Conservation (phyloP, 352 stramenopile species). For the Globisporangium irregulare region DNA sequence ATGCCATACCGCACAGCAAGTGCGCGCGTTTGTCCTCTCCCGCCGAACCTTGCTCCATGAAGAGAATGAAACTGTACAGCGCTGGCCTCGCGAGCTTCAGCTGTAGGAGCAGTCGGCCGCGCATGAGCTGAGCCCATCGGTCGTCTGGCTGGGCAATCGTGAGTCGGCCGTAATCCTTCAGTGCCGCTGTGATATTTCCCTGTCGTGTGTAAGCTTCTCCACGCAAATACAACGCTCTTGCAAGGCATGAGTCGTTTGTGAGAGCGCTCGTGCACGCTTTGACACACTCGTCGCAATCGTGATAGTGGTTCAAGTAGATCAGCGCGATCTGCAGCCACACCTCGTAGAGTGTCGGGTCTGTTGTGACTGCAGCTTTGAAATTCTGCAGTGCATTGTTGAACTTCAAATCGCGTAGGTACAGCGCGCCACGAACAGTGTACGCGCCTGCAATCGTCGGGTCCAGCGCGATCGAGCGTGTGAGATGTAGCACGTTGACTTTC, state of each 20-base stretch:
- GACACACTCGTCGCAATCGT: conserved; percentile 65
- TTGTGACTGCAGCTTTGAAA: conserved; percentile 72
- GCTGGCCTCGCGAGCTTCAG: conserved; percentile 52
- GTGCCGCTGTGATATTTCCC: conserved; percentile 45
- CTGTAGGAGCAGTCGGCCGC: conserved; percentile 53
- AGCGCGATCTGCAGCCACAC: conserved; percentile 81
- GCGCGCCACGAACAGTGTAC: conserved; percentile 65
- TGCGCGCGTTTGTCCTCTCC: conserved; percentile 40
- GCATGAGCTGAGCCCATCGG: conserved; percentile 59
- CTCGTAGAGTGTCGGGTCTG: conserved; percentile 70
- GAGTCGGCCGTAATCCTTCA: conserved; percentile 66
- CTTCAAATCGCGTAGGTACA: conserved; percentile 65
- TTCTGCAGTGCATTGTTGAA: conserved; percentile 79
- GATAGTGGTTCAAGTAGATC: conserved; percentile 79
- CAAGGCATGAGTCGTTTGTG: conserved; percentile 58
- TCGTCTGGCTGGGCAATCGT: conserved; percentile 57
- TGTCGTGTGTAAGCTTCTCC: conserved; percentile 64
- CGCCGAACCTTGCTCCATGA: conserved; percentile 44
- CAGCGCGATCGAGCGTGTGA: conserved; percentile 59
- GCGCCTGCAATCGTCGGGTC: conserved; percentile 74
- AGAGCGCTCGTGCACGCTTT: conserved; percentile 62
- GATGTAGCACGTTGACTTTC: conserved; percentile 48
- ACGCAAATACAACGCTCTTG: conserved; percentile 60
- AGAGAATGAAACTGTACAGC: conserved; percentile 74
- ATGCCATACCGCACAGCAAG: conserved; percentile 59